Evolutionary conservation across 148 eudicot genomes (phyloP).

Genomic region (Persicaria tinctoria): DNA sequence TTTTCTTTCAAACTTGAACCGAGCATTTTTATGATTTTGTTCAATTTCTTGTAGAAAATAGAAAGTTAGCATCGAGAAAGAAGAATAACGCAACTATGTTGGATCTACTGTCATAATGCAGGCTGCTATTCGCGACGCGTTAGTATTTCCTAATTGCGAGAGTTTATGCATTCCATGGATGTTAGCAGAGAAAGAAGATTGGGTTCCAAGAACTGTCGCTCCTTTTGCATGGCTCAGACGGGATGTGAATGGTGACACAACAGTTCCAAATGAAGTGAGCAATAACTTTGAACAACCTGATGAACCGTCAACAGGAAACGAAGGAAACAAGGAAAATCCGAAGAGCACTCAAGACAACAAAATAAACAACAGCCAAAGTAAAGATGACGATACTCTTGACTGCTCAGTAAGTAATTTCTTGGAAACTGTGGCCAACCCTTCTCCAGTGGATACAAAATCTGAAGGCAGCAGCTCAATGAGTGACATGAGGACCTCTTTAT

Average conservation of each 20-base stretch:
- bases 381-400: slow-evolving; percentile 14
- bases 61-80: background rate
- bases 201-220: slow-evolving; percentile 64
- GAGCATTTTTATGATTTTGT: background rate
- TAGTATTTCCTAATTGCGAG: slow-evolving; percentile 83
- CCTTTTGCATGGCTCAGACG: slow-evolving; percentile 65
- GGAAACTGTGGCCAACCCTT: slow-evolving; percentile 18
- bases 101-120: slow-evolving; percentile 27
- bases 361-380: slow-evolving; percentile 28
- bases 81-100: background rate
- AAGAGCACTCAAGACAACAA: slow-evolving; percentile 21
- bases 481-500: slow-evolving; percentile 29
- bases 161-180: slow-evolving; percentile 62
- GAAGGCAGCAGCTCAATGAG: slow-evolving; percentile 16
- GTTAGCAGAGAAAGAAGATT: slow-evolving; percentile 93
- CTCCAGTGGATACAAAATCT: slow-evolving; percentile 20
- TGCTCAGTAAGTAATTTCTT: slow-evolving; percentile 14
- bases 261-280: slow-evolving; percentile 24
- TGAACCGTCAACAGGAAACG: slow-evolving; percentile 19
- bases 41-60: background rate
- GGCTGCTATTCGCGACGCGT: slow-evolving; percentile 70
- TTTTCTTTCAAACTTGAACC: background rate
- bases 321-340: slow-evolving; percentile 10
- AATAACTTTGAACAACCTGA: slow-evolving; percentile 18
- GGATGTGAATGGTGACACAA: slow-evolving; percentile 32